Evolutionary conservation across 306 rosid genomes (phyloP).

Genomic region (Citrullus amarus): DNA sequence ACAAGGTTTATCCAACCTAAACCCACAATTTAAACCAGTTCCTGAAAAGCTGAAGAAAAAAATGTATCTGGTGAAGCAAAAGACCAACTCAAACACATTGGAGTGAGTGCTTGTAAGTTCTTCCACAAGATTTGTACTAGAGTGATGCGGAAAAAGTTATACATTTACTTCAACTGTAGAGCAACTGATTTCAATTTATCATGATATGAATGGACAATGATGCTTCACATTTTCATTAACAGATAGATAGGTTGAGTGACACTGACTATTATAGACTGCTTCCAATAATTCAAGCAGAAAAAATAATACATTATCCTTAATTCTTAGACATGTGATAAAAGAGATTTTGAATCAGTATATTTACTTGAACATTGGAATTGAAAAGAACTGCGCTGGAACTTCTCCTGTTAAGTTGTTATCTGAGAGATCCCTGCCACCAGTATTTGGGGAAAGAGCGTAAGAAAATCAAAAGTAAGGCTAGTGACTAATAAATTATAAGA

Average conservation of each 20-base stretch:
- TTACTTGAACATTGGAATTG: conserved; percentile 57
- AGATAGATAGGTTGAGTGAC: background rate
- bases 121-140: background rate
- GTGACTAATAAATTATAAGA: background rate
- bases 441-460: conserved; percentile 10
- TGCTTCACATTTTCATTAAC: background rate
- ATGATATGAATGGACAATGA: background rate
- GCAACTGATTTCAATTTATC: background rate
- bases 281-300: background rate
- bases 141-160: background rate
- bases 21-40: conserved; percentile 54
- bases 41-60: conserved; percentile 58
- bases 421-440: conserved; percentile 69
- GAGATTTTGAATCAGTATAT: background rate
- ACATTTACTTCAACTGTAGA: background rate
- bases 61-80: background rate
- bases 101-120: background rate
- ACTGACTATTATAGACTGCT: background rate
- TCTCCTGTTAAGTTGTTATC: conserved; percentile 54
- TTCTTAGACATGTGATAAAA: background rate
- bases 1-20: conserved; percentile 59
- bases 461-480: conserved; percentile 9
- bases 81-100: background rate
- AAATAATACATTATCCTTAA: background rate
- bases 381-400: conserved; percentile 60